Evolutionary conservation across 2,329 filamentous ascomycete genomes (phyloP).

Genomic region (Beauveria varroae): DNA sequence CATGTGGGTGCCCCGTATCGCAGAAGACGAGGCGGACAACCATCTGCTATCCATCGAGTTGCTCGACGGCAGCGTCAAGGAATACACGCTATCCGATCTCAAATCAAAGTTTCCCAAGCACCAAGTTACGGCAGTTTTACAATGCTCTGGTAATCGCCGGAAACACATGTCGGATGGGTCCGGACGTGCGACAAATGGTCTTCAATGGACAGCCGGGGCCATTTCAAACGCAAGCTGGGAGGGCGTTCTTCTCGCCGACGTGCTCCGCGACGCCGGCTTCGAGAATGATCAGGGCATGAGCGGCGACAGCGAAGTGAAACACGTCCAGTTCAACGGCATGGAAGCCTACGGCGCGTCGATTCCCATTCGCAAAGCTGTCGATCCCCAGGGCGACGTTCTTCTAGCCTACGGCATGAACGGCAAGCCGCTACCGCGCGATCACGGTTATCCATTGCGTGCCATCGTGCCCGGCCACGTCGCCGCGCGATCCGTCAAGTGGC

Average conservation of each 20-base stretch:
- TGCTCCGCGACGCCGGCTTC: constrained; percentile 49
- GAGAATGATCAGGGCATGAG: constrained; percentile 29
- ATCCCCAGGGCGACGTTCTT: constrained; percentile 56
- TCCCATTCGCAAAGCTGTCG: constrained; percentile 49
- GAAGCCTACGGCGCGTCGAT: constrained; percentile 58
- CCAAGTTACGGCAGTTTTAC: constrained; percentile 47
- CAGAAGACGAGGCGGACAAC: constrained; percentile 27
- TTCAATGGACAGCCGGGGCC: constrained; percentile 52
- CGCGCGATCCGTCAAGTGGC: constrained; percentile 62
- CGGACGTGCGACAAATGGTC: constrained; percentile 42
- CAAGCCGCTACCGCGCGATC: constrained; percentile 53
- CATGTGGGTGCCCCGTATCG: constrained; percentile 52
- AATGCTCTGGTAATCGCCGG: constrained; percentile 55
- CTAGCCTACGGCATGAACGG: constrained; percentile 64
- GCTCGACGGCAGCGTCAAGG: constrained; percentile 42
- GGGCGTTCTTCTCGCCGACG: constrained; percentile 46
- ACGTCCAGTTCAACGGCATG: constrained; percentile 50
- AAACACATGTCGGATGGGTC: constrained; percentile 47
- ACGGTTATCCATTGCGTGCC: constrained; percentile 56
- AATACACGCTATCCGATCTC: constrained; percentile 48
- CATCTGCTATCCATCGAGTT: constrained; percentile 48
- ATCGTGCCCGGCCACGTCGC: constrained; percentile 60
- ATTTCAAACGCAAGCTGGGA: constrained; percentile 55
- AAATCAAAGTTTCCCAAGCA: constrained; percentile 42
- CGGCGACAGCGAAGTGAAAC: constrained; percentile 33